Percentiles rank a stretch among this genome's conserved stretches.
These are phyloP conservation scores for Hemisphaericaspora lyxosophila DNA, from an alignment of 1,139 yeast species.

Conservation along the genomic window DNA sequence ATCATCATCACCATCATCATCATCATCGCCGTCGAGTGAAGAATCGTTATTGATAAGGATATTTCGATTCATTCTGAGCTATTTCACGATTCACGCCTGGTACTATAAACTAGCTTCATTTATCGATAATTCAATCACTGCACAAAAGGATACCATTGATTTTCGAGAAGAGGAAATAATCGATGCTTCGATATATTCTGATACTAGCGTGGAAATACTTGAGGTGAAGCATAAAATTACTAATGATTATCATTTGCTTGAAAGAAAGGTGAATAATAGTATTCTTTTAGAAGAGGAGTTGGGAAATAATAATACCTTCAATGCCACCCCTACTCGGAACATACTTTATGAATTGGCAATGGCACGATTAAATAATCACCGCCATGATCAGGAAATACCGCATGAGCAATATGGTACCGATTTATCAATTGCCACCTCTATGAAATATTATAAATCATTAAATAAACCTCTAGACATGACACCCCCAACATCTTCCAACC, in stretches of 20 bases:
- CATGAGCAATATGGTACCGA: conserved; percentile 15
- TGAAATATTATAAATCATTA: not conserved
- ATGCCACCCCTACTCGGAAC: conserved; percentile 2
- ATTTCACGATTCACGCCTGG: not conserved
- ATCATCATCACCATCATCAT: no score
- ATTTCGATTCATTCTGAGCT: conserved; percentile 1
- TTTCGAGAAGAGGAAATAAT: not conserved
- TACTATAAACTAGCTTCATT: not conserved
- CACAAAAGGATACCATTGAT: not conserved
- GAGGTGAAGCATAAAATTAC: conserved; percentile 9
- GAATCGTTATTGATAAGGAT: not conserved
- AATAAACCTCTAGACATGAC: not conserved
- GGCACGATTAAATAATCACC: not conserved
- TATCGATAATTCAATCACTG: not conserved
- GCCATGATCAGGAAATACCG: not conserved
- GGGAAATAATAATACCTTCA: not conserved
- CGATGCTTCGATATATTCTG: not conserved
- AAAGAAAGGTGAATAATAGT: conserved; percentile 10
- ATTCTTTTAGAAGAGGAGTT: conserved; percentile 9
- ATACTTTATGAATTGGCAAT: conserved; percentile 7
- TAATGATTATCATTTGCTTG: conserved; percentile 14
- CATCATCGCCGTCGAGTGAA: no score
- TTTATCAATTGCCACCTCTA: conserved; percentile 11
- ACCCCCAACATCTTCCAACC: not conserved
- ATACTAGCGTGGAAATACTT: conserved; percentile 13